Conservation (phyloP, 2,329 filamentous ascomycete species). For the Juglanconis oblonga region DNA sequence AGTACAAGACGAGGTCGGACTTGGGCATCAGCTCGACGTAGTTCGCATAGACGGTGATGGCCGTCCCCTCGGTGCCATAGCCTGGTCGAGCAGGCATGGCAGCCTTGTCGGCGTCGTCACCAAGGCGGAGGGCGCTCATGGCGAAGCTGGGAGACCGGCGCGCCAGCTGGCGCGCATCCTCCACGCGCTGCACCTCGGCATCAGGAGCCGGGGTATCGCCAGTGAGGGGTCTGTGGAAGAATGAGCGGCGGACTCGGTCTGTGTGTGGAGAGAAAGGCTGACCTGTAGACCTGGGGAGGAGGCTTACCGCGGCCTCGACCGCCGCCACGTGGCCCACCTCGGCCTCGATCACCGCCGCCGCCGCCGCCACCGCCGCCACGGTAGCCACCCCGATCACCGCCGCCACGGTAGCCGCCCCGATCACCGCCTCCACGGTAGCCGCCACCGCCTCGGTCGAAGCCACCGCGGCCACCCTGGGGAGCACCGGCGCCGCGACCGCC, state of each 20-base stretch:
- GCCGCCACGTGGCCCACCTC: neutral
- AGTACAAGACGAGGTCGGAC: slow-evolving; percentile 19
- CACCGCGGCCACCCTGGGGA: slow-evolving; percentile 1
- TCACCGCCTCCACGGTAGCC: slow-evolving; percentile 6
- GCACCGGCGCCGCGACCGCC: neutral
- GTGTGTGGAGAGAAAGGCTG: neutral
- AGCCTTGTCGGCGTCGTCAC: neutral
- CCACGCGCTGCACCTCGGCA: neutral
- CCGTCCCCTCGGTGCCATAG: slow-evolving; percentile 21
- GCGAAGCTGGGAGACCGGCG: slow-evolving; percentile 1
- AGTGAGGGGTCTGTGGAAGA: neutral
- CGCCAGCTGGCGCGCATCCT: slow-evolving; percentile 14
- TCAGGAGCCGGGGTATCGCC: slow-evolving; percentile 5
- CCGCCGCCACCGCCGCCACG: slow-evolving; percentile 5
- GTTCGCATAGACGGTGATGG: slow-evolving; percentile 25
- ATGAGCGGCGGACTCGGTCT: neutral
- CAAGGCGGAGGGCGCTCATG: slow-evolving; percentile 3
- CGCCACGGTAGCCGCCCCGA: neutral
- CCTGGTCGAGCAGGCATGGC: slow-evolving; percentile 20
- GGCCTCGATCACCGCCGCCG: neutral
- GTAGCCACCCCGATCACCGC: neutral
- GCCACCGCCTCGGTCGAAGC: slow-evolving; percentile 6
- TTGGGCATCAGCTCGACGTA: slow-evolving; percentile 21
- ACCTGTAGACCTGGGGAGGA: slow-evolving; percentile 7
- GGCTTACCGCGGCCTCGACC: slow-evolving; percentile 7